Conservation (phyloP, 1,139 yeast genomes). For the Kodamaea sp. region DNA sequence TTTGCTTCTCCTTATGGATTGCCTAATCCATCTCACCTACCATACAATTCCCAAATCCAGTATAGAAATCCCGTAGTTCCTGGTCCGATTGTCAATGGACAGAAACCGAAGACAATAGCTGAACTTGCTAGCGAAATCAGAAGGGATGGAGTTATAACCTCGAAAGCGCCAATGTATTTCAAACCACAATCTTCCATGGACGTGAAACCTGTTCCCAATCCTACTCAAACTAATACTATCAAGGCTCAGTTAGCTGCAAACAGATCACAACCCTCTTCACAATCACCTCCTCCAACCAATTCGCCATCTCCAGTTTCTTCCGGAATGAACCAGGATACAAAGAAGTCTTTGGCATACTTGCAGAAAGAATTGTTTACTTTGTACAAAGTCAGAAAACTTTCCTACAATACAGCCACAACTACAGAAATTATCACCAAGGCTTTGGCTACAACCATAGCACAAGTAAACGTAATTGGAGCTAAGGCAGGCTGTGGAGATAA, state of each 20-base stretch:
- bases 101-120: constrained; percentile 51
- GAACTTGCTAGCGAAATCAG: constrained; percentile 57
- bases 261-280: constrained; percentile 27
- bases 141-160: constrained; percentile 32
- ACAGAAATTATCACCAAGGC: constrained; percentile 88
- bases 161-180: constrained; percentile 40
- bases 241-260: constrained; percentile 59
- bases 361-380: constrained; percentile 71
- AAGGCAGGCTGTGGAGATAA: constrained; percentile 82
- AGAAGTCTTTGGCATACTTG: constrained; percentile 63
- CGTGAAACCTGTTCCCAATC: neutral
- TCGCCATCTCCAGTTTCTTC: constrained; percentile 16
- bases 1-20: constrained; percentile 28
- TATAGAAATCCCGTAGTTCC: neutral
- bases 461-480: constrained; percentile 82
- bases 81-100: constrained; percentile 3
- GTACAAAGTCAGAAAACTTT: constrained; percentile 67
- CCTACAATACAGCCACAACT: constrained; percentile 68
- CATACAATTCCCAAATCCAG: neutral
- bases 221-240: constrained; percentile 24
- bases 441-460: constrained; percentile 89
- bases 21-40: constrained; percentile 14
- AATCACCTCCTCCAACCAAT: constrained; percentile 14
- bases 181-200: constrained; percentile 24
- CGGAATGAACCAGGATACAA: constrained; percentile 55